Base-by-base conservation (phyloP, 768 basidiomycete species). In the Tylopilus felleus region DNA sequence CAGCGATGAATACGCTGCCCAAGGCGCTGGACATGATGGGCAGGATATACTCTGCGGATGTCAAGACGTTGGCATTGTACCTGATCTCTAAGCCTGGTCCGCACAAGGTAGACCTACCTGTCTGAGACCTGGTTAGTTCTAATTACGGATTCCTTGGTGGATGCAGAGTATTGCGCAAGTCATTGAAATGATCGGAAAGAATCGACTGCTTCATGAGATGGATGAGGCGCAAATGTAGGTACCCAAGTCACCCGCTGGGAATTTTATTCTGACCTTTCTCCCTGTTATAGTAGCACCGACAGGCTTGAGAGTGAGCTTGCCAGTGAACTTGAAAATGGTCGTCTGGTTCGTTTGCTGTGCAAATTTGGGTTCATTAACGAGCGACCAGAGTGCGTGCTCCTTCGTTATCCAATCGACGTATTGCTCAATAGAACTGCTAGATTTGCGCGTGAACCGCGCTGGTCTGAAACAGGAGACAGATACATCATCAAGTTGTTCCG, bases 291-390 rank as follows among this genome's bases (percentile, higher is more conserved):
- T 55, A 85, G 89, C 23, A 78, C 79, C 14, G 97, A 99, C 64
- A 75, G 80, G 29, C 74, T 98, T 17, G 94, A 98, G 67, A 76
- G 79, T 16, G 90, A 98, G 60, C 77, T 98, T 33, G 78, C 86
- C 72, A 80, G 86, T 38, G 96, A 98, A 67, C 77, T 98, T 21
- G 97, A 98, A 75, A 98, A 99, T 64, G 93, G 89, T 1, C 80
- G 97, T 25, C 77, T 98, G 10, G 89, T 98, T 28, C 80, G 97
- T 45, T 71, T 98, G 47, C 74, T 98, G 56, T 86, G 86, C 70
- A 99, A 98, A 73, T 87, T 99, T 62, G 93, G 93, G 0, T 98
- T 99, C 71, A 98, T 99, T 75, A 98, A 98, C 68, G 97, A 99
- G 67, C 80, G 97, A n/a, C 96, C 97, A 3, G 97, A 98, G 93